Conservation (phyloP, 768 basidiomycete species). For the Mycena amicta region DNA sequence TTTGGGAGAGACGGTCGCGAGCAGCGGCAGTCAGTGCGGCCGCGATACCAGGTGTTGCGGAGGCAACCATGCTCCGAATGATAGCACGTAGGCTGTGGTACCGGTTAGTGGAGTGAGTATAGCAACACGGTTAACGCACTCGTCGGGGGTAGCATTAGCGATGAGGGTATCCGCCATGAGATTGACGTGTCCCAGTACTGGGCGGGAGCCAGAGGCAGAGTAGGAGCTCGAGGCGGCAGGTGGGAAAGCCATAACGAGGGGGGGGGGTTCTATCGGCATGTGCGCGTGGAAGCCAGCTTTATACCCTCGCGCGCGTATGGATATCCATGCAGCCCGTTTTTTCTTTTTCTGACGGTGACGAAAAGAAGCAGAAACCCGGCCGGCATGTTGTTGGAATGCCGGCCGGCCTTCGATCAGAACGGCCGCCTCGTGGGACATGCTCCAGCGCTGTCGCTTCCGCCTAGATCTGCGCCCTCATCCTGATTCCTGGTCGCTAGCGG, state of each 20-base stretch:
- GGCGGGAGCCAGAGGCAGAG: not conserved
- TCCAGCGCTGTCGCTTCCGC: too few relatives aligned
- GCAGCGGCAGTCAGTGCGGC: slow-evolving; percentile 18
- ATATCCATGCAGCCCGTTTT: not conserved
- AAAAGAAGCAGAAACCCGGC: not conserved
- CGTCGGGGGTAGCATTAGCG: slow-evolving; percentile 21
- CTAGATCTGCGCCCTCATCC: too few relatives aligned
- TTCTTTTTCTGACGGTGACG: not conserved
- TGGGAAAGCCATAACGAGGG: not conserved
- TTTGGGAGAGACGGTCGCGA: slow-evolving; percentile 19
- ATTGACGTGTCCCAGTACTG: slow-evolving; percentile 5
- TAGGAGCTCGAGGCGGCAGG: not conserved
- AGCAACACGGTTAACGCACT: slow-evolving; percentile 3
- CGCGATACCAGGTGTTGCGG: slow-evolving; percentile 21
- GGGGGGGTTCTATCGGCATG: not conserved
- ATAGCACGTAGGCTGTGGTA: slow-evolving; percentile 17
- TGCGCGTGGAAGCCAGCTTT: not conserved
- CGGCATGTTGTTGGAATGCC: not conserved
- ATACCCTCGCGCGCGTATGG: not conserved
- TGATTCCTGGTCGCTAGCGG: too few relatives aligned
- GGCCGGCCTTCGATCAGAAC: not conserved
- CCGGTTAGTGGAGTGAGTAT: not conserved
- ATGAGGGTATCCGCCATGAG: slow-evolving; percentile 25
- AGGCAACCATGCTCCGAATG: slow-evolving; percentile 22
- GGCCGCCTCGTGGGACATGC: not conserved